phyloP scores from a whole-genome alignment of 345 rosid species.

The Conringia planisiliqua region DNA sequence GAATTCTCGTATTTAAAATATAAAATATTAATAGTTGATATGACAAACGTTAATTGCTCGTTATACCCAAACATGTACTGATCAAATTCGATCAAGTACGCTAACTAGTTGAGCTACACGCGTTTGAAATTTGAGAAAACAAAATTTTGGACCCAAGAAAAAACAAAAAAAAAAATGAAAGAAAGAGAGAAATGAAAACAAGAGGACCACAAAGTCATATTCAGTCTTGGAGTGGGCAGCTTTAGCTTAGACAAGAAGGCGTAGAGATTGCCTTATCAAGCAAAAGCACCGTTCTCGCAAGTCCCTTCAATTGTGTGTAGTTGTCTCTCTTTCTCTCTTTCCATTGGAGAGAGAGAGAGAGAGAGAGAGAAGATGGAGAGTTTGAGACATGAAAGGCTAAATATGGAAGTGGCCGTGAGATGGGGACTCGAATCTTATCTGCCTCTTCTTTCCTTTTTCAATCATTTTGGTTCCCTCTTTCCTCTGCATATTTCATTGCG shows the following conservation, averaged over 20 bases:
- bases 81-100: not conserved
- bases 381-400: slow-evolving; percentile 45
- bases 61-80: not conserved
- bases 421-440: slow-evolving; percentile 37
- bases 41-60: not conserved
- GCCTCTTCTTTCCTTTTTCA: slow-evolving; percentile 40
- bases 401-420: slow-evolving; percentile 38
- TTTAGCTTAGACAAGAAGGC: slow-evolving; percentile 29
- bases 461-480: slow-evolving; percentile 46
- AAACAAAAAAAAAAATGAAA: not conserved
- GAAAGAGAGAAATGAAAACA: not conserved
- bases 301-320: slow-evolving; percentile 25
- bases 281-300: slow-evolving; percentile 29
- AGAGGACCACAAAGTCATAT: slow-evolving; percentile 33
- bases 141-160: not conserved
- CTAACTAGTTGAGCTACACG: not conserved
- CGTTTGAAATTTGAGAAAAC: slow-evolving; percentile 9
- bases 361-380: slow-evolving; percentile 20
- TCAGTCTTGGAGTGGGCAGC: slow-evolving; percentile 30
- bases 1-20: too few relatives aligned
- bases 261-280: slow-evolving; percentile 38
- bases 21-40: not conserved
- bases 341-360: not conserved
- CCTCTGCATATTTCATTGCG: slow-evolving; percentile 13
- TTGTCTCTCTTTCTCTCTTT: not conserved